Evolutionary conservation across 805 yeast species (phyloP).

Genomic region (Candida vartiovaarae): DNA sequence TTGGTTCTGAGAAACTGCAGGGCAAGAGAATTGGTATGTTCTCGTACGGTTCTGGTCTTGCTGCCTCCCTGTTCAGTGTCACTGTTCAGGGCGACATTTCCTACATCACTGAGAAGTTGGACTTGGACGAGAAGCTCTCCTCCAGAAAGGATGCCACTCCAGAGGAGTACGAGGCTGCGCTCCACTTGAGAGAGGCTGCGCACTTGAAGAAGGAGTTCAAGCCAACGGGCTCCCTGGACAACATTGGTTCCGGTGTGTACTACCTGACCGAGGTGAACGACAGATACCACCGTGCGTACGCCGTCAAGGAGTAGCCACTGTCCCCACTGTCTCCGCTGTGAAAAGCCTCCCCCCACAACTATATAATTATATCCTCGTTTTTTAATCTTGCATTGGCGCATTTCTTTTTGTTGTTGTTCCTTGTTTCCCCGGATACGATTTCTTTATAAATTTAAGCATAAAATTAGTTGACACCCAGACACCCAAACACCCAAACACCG

Average conservation of each 20-base stretch:
- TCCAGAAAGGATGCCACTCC: conserved; percentile 67
- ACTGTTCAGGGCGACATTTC: conserved; percentile 77
- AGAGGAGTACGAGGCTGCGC: conserved; percentile 70
- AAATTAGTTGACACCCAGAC: too few species aligned
- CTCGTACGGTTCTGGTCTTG: conserved; percentile 98
- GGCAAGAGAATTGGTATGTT: conserved; percentile 84
- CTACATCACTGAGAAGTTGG: conserved; percentile 53
- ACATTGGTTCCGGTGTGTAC: conserved; percentile 68
- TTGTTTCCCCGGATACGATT: too few species aligned
- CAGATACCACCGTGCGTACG: conserved; percentile 78
- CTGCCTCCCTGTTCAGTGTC: conserved; percentile 79
- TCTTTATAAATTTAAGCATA: too few species aligned
- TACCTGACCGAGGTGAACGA: conserved; percentile 82
- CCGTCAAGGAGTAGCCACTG: conserved; percentile 46
- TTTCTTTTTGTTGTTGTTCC: too few species aligned
- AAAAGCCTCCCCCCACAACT: too few species aligned
- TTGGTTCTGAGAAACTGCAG: conserved; percentile 67
- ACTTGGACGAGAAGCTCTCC: conserved; percentile 60
- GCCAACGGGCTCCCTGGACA: conserved; percentile 76
- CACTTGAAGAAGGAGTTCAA: conserved; percentile 73
- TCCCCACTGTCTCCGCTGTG: too few species aligned
- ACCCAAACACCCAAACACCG: too few species aligned
- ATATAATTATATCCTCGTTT: too few species aligned
- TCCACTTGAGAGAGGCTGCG: conserved; percentile 81
- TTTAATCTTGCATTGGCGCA: too few species aligned